These are phyloP conservation scores for Teratosphaeria nubilosa DNA, from an alignment of 2,329 filamentous ascomycete species.

Conservation along the genomic window DNA sequence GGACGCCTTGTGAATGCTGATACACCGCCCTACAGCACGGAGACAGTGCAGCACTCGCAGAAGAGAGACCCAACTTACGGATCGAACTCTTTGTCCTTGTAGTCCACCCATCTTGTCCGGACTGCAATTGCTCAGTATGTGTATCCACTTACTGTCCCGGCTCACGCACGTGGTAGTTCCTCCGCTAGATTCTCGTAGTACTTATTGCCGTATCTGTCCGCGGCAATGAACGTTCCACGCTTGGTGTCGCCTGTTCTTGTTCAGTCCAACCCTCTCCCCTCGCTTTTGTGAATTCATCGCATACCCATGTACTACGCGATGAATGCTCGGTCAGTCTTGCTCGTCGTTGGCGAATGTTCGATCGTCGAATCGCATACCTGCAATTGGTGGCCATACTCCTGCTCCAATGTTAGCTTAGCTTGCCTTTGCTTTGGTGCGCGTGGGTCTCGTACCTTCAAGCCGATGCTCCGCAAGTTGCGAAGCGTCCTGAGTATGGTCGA, in stretches of 20 bases:
- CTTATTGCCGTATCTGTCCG: conserved; percentile 91
- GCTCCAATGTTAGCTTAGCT: conserved; percentile 25
- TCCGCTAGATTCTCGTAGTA: conserved; percentile 87
- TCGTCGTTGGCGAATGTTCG: conserved; percentile 10
- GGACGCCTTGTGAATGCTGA: no score
- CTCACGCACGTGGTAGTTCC: conserved; percentile 72
- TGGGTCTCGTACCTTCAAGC: conserved; percentile 60
- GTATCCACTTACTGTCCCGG: background rate
- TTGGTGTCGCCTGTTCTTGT: conserved; percentile 76
- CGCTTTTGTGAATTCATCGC: conserved; percentile 1
- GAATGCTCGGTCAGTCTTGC: conserved; percentile 3
- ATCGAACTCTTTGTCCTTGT: conserved; percentile 77
- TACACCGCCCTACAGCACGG: no score
- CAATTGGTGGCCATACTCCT: conserved; percentile 90
- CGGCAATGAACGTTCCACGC: conserved; percentile 72
- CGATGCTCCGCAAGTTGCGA: conserved; percentile 76
- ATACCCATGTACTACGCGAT: conserved; percentile 27
- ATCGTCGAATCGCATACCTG: conserved; percentile 53
- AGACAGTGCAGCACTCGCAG: no score
- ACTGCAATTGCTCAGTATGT: conserved; percentile 42
- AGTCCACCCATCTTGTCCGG: conserved; percentile 95
- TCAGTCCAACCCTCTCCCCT: conserved; percentile 18
- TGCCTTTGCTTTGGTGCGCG: background rate
- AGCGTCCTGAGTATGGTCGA: conserved; percentile 83
- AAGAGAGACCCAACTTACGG: conserved; percentile 41